phyloP scores from a whole-genome alignment of 2,329 filamentous ascomycete genomes.

The Huntiella savannae region DNA sequence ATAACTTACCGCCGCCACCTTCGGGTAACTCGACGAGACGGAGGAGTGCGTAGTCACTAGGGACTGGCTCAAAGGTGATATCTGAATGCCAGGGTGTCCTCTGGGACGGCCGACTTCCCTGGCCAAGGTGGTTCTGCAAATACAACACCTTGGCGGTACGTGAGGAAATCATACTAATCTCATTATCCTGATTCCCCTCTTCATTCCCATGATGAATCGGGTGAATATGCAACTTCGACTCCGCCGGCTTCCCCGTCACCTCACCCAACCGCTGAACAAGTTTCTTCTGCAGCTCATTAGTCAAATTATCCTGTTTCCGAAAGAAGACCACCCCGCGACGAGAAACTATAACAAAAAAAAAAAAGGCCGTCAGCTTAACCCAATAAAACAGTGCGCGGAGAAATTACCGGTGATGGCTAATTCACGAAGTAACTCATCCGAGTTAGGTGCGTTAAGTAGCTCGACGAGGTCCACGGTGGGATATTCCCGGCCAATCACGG shows the following conservation, averaged over 20 bases:
- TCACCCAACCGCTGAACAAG: slow-evolving; percentile 41
- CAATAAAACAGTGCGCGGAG: not conserved
- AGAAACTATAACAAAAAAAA: slow-evolving; percentile 30
- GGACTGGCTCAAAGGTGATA: slow-evolving; percentile 45
- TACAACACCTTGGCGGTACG: slow-evolving; percentile 33
- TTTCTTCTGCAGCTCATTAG: slow-evolving; percentile 45
- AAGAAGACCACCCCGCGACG: slow-evolving; percentile 54
- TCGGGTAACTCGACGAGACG: slow-evolving; percentile 33
- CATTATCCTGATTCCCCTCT: slow-evolving; percentile 32
- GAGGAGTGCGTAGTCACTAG: slow-evolving; percentile 42
- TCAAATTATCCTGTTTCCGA: slow-evolving; percentile 40
- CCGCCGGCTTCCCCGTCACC: slow-evolving; percentile 35
- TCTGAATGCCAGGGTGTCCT: slow-evolving; percentile 40
- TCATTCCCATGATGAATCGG: slow-evolving; percentile 34
- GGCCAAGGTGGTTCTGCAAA: slow-evolving; percentile 19
- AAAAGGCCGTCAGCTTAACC: not conserved
- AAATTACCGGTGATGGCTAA: slow-evolving; percentile 44
- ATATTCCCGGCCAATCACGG: slow-evolving; percentile 43
- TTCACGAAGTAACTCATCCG: slow-evolving; percentile 44
- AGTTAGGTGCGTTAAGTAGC: slow-evolving; percentile 38
- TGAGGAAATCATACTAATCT: slow-evolving; percentile 47
- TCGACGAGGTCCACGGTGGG: slow-evolving; percentile 39
- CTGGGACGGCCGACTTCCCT: slow-evolving; percentile 25
- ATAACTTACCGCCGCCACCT: slow-evolving; percentile 29
- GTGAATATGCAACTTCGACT: slow-evolving; percentile 40